These are phyloP conservation scores for Aspergillus sp. DNA, from an alignment of 2,329 filamentous ascomycete genomes.

Conservation along the genomic window DNA sequence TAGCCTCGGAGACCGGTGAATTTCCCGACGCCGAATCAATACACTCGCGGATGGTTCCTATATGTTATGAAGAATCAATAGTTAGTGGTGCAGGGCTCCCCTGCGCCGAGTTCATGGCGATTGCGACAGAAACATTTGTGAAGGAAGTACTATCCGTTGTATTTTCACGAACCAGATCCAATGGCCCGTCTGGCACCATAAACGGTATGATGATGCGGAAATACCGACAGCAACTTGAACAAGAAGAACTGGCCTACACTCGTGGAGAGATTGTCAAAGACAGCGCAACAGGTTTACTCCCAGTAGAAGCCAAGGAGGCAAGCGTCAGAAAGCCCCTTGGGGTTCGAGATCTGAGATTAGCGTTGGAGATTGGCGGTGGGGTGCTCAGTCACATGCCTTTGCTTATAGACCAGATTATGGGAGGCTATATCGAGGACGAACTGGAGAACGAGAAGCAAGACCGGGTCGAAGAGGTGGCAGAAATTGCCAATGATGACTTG, in stretches of 20 bases:
- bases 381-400: slow-evolving; percentile 74
- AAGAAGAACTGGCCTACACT: slow-evolving; percentile 68
- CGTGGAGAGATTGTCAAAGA: slow-evolving; percentile 72
- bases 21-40: slow-evolving; percentile 57
- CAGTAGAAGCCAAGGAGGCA: slow-evolving; percentile 73
- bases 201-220: slow-evolving; percentile 73
- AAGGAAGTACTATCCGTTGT: slow-evolving; percentile 56
- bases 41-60: slow-evolving; percentile 57
- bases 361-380: slow-evolving; percentile 69
- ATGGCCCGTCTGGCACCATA: slow-evolving; percentile 59
- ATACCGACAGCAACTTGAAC: slow-evolving; percentile 68
- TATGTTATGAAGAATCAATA: slow-evolving; percentile 62
- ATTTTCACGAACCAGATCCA: slow-evolving; percentile 51
- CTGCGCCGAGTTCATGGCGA: slow-evolving; percentile 57
- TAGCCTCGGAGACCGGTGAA: slow-evolving; percentile 58
- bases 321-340: slow-evolving; percentile 67
- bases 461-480: slow-evolving; percentile 20
- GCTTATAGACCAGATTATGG: slow-evolving; percentile 64
- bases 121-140: slow-evolving; percentile 58
- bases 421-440: slow-evolving; percentile 70
- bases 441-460: slow-evolving; percentile 50
- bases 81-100: slow-evolving; percentile 48
- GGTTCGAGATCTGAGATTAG: slow-evolving; percentile 72
- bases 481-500: slow-evolving; percentile 14
- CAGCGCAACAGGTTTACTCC: slow-evolving; percentile 67